Conservation (phyloP, 2,329 filamentous ascomycete genomes). For the Davidsoniella eucalypti region DNA sequence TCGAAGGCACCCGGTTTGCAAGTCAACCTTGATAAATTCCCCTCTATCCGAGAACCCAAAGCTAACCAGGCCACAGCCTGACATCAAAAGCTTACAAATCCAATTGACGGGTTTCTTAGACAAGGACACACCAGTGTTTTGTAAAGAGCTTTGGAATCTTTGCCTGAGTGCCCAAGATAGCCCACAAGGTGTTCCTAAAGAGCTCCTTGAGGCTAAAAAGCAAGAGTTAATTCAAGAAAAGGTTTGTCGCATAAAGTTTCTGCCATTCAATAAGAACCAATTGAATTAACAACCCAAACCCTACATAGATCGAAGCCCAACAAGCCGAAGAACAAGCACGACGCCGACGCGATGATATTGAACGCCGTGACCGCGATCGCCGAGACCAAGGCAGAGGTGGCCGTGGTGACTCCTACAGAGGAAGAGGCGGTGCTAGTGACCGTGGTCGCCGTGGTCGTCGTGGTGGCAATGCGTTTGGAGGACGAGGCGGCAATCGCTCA, state of each 20-base stretch:
- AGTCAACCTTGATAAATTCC: conserved; percentile 20
- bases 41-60: not conserved
- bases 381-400: conserved; percentile 35
- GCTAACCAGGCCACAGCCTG: conserved; percentile 42
- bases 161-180: conserved; percentile 79
- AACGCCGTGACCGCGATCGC: conserved; percentile 53
- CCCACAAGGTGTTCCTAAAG: conserved; percentile 81
- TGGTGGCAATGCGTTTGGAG: conserved; percentile 24
- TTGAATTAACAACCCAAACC: not conserved
- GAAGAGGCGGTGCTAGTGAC: conserved; percentile 32
- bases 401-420: conserved; percentile 34
- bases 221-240: conserved; percentile 87
- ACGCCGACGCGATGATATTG: conserved; percentile 52
- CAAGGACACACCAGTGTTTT: conserved; percentile 76
- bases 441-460: conserved; percentile 18
- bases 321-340: conserved; percentile 62
- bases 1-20: conserved; percentile 64
- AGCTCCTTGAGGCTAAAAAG: conserved; percentile 92
- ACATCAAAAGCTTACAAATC: conserved; percentile 91
- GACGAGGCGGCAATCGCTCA: conserved; percentile 27
- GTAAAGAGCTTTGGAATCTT: conserved; percentile 84
- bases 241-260: conserved; percentile 30
- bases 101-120: conserved; percentile 90
- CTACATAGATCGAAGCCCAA: conserved; percentile 57
- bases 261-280: not conserved